A percentile compares a stretch with the other conserved stretches of the same genome.
These are phyloP conservation scores for Letharia columbiana DNA, from an alignment of 495 filamentous ascomycete genomes.

Conservation along the genomic window DNA sequence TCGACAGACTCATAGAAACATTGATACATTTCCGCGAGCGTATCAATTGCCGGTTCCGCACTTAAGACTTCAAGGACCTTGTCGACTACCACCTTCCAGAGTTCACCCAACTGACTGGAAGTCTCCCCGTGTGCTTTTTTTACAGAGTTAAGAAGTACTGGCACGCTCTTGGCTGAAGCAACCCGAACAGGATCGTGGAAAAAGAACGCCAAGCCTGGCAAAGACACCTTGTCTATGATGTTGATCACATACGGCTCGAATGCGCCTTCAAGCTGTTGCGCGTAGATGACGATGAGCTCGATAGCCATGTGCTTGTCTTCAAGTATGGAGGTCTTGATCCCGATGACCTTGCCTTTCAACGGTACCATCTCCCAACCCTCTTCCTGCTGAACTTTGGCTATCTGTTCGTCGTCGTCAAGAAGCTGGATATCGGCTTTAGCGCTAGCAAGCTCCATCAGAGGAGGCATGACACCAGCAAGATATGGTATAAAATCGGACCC, in stretches of 20 bases:
- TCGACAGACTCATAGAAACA: conserved; percentile 99
- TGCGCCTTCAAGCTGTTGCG: conserved; percentile 80
- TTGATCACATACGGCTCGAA: conserved; percentile 88
- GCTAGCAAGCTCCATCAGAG: conserved; percentile 78
- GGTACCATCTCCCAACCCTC: conserved; percentile 98
- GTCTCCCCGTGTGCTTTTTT: conserved; percentile 76
- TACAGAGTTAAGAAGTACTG: conserved; percentile 88
- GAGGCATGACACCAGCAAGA: conserved; percentile 87
- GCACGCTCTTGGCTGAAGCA: conserved; percentile 88
- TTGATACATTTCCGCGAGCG: conserved; percentile 97
- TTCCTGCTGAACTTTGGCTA: conserved; percentile 84
- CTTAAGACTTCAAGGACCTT: conserved; percentile 92
- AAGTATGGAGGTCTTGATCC: conserved; percentile 91
- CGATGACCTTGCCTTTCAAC: conserved; percentile 92
- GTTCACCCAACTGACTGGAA: conserved; percentile 61
- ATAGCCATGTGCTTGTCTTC: conserved; percentile 99
- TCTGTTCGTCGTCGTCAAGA: conserved; percentile 90
- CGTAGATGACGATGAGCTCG: conserved; percentile 93
- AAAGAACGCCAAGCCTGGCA: conserved; percentile 94
- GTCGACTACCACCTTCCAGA: conserved; percentile 81
- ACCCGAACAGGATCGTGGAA: conserved; percentile 98
- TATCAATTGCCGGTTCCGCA: conserved; percentile 91
- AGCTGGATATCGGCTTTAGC: conserved; percentile 98
- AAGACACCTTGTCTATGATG: conserved; percentile 92
- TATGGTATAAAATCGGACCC: conserved; percentile 86